A percentile compares a stretch with the other conserved stretches of the same genome.
Evolutionary conservation across 306 rosid species (phyloP).

Genomic region (Geum urbanum): DNA sequence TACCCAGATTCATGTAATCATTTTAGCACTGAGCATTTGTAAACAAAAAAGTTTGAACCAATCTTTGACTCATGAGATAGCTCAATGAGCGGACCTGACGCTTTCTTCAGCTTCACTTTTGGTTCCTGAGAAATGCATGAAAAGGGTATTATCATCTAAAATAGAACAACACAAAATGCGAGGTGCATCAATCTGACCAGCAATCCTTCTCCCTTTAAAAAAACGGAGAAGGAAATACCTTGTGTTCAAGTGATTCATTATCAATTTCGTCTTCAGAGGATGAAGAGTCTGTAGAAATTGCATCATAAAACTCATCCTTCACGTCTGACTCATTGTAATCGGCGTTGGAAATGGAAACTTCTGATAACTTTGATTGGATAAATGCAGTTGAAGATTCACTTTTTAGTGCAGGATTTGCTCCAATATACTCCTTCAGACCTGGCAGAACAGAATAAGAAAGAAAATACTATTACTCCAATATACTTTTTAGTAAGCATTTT

Average conservation of each 20-base stretch:
- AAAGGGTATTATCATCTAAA: conserved; percentile 23
- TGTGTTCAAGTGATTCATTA: conserved; percentile 17
- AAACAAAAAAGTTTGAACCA: background rate
- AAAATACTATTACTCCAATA: conserved; percentile 21
- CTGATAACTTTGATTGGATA: conserved; percentile 45
- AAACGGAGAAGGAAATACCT: conserved; percentile 30
- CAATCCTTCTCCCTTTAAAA: background rate
- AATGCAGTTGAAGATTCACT: conserved; percentile 37
- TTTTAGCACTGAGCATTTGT: background rate
- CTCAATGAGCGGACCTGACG: conserved; percentile 26
- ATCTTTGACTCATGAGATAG: background rate
- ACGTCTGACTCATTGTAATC: conserved; percentile 48
- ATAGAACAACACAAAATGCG: background rate
- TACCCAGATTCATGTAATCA: conserved; percentile 23
- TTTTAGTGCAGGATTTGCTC: conserved; percentile 64
- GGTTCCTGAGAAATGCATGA: conserved; percentile 35
- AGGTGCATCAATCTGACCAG: background rate
- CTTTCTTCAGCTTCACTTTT: conserved; percentile 40
- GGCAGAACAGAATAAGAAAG: conserved; percentile 24
- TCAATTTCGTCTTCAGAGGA: conserved; percentile 36
- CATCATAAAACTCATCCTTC: conserved; percentile 89
- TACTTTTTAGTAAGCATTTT: background rate
- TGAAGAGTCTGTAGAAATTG: conserved; percentile 65
- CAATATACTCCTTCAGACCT: conserved; percentile 89
- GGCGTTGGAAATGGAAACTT: conserved; percentile 40